Base-by-base conservation (phyloP, 768 basidiomycete species). In the Auricularia sp. region DNA sequence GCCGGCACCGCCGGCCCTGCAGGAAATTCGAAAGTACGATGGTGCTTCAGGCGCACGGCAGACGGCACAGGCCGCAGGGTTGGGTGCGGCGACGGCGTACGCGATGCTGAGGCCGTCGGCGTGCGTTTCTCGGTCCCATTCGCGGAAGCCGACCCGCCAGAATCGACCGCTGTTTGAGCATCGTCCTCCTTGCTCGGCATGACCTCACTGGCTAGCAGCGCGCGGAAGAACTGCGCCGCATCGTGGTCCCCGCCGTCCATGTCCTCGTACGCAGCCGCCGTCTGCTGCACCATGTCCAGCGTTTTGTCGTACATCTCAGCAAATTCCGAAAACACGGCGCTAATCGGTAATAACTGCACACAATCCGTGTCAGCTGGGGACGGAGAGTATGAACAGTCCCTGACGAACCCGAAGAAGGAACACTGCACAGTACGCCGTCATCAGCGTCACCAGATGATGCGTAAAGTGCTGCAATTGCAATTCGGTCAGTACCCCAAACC, bases 391-490 rank as follows among this genome's bases (percentile, higher is more conserved):
- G 29, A 34, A 29, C n/a, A 8, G 12, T 47, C 33, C 33, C 11
- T 16, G 2, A 68, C 74, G 62, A 71, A 88, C 91, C 80, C 81
- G 87, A 68, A 93, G 77, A 67, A 93, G 75, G 71, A 91, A 87
- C 43, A 93, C 84, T 21, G 91, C 90, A 59, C 88, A 84, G 70
- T 93, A 93, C 33, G 90, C 91, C 21, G 88, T 88, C 91, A 93
- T 93, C 58, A 88, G 83, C 7, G 87, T 86, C 66, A 91, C 84
- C 3, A 88, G 87, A 72, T 93, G 91, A 77, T 93, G 91, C 7
- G 87, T 83, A 69, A 93, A 93, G 56, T 87, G 86, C 90, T 92
- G 72, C 16, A 61, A 54, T 65, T 11, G 12, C 10, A 6, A 21
- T 29, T 29, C 29, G 47, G 18, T 51, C 16, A 51, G 47, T 18